These are phyloP conservation scores for Truncatella angustata DNA, from an alignment of 2,329 filamentous ascomycete species.

Conservation along the genomic window DNA sequence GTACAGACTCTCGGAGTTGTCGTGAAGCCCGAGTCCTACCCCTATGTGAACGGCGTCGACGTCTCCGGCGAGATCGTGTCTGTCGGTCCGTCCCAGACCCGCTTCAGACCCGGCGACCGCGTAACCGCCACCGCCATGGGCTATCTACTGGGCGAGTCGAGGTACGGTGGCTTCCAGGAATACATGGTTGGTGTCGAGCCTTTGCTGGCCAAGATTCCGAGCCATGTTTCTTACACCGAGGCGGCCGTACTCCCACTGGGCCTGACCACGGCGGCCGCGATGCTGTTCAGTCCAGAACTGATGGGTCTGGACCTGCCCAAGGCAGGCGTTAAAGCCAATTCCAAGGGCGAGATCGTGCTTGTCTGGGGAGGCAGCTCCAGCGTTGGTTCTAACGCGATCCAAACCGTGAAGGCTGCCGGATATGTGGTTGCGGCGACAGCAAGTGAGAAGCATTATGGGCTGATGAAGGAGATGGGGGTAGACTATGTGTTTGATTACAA, in stretches of 20 bases:
- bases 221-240: slow-evolving; percentile 12
- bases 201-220: slow-evolving; percentile 13
- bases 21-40: slow-evolving; percentile 26
- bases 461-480: slow-evolving; percentile 20
- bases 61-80: slow-evolving; percentile 29
- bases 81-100: slow-evolving; percentile 19
- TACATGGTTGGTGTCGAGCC: slow-evolving; percentile 5
- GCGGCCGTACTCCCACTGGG: slow-evolving; percentile 17
- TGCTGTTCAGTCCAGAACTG: slow-evolving; percentile 12
- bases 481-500: slow-evolving; percentile 23
- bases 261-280: slow-evolving; percentile 15
- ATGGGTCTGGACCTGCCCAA: slow-evolving; percentile 10
- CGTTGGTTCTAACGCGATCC: slow-evolving; percentile 41
- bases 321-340: not conserved
- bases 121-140: slow-evolving; percentile 14
- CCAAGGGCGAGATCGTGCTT: slow-evolving; percentile 3
- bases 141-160: slow-evolving; percentile 6
- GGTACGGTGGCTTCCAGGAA: slow-evolving; percentile 20
- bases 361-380: slow-evolving; percentile 34
- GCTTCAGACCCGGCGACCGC: slow-evolving; percentile 26
- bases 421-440: slow-evolving; percentile 38
- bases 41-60: slow-evolving; percentile 31
- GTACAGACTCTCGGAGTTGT: slow-evolving; percentile 28
- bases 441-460: slow-evolving; percentile 26
- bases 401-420: slow-evolving; percentile 37